These are phyloP conservation scores for Epichloe glyceriae DNA, from an alignment of 2,329 filamentous ascomycete genomes.

Conservation along the genomic window DNA sequence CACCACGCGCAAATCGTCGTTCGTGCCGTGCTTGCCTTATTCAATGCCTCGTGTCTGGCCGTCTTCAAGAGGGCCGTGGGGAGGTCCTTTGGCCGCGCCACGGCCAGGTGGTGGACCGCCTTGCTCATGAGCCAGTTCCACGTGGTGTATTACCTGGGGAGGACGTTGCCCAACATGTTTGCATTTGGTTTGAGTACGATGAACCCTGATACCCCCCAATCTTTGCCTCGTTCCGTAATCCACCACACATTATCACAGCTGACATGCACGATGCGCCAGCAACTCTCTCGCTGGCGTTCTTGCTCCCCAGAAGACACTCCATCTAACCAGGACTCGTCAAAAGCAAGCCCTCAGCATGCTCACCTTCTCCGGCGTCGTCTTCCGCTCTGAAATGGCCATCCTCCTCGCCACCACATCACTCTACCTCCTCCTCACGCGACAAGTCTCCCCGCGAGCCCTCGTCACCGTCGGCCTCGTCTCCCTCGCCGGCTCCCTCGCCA, in stretches of 20 bases:
- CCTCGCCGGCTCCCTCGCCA: conserved; percentile 49
- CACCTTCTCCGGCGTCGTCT: conserved; percentile 69
- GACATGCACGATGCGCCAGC: conserved; percentile 28
- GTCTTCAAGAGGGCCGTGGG: conserved; percentile 52
- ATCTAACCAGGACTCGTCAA: conserved; percentile 29
- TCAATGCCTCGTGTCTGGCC: conserved; percentile 59
- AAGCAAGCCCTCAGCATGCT: conserved; percentile 60
- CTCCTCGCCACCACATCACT: conserved; percentile 57
- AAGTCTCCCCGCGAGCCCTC: conserved; percentile 42
- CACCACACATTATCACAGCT: too few relatives aligned
- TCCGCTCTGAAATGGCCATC: conserved; percentile 79
- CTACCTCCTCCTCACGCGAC: conserved; percentile 45
- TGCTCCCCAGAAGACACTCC: conserved; percentile 21
- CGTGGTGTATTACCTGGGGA: conserved; percentile 79
- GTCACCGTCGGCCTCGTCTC: conserved; percentile 54
- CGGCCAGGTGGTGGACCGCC: conserved; percentile 66
- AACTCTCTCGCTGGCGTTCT: conserved; percentile 46
- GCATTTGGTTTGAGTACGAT: conserved; percentile 71
- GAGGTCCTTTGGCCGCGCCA: conserved; percentile 52
- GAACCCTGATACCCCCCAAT: background rate
- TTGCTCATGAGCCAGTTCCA: conserved; percentile 83
- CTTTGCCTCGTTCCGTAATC: background rate
- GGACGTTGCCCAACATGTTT: conserved; percentile 93
- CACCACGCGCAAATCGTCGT: conserved; percentile 49
- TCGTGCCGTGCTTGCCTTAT: conserved; percentile 61